Evolutionary conservation across 805 yeast genomes (phyloP).

Genomic region (Kluyveromyces aestuarii): DNA sequence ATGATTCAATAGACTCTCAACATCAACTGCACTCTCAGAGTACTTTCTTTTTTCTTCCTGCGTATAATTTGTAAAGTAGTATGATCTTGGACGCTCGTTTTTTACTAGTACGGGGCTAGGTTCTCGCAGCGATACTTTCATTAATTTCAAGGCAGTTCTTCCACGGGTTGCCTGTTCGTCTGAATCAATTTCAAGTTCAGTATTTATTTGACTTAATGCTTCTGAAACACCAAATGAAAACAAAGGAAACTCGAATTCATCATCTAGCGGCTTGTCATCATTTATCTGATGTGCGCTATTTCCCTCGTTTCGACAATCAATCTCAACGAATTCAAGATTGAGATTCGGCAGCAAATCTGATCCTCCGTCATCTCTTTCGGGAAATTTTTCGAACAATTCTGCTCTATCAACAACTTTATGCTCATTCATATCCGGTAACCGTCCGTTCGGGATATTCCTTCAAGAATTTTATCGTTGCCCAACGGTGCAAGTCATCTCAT

Average conservation of each 20-base stretch:
- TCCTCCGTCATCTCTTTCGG: slow-evolving; percentile 10
- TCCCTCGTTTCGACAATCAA: slow-evolving; percentile 1
- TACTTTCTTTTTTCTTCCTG: slow-evolving; percentile 10
- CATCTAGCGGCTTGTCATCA: slow-evolving; percentile 6
- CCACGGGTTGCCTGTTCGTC: slow-evolving; percentile 4
- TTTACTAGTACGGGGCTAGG: slow-evolving; percentile 9
- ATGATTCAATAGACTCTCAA: slow-evolving; percentile 11
- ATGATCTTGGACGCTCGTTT: slow-evolving; percentile 18
- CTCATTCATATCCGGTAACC: slow-evolving; percentile 4
- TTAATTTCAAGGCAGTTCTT: slow-evolving; percentile 11
- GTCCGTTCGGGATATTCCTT: neutral
- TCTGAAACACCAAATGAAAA: slow-evolving; percentile 14
- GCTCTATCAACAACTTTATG: slow-evolving; percentile 15
- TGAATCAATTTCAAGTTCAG: neutral
- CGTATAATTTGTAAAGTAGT: slow-evolving; percentile 15
- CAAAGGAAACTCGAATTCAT: slow-evolving; percentile 24
- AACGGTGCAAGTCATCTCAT: too few species aligned
- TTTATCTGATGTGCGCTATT: neutral
- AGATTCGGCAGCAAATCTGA: slow-evolving; percentile 27
- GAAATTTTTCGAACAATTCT: slow-evolving; percentile 13
- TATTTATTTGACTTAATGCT: neutral
- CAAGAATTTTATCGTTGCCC: too few species aligned
- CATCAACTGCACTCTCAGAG: slow-evolving; percentile 13
- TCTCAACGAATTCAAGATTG: slow-evolving; percentile 20
- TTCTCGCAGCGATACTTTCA: slow-evolving; percentile 22